phyloP scores from a whole-genome alignment of 2,329 filamentous ascomycete species.

The Tolypocladium guangdongense region DNA sequence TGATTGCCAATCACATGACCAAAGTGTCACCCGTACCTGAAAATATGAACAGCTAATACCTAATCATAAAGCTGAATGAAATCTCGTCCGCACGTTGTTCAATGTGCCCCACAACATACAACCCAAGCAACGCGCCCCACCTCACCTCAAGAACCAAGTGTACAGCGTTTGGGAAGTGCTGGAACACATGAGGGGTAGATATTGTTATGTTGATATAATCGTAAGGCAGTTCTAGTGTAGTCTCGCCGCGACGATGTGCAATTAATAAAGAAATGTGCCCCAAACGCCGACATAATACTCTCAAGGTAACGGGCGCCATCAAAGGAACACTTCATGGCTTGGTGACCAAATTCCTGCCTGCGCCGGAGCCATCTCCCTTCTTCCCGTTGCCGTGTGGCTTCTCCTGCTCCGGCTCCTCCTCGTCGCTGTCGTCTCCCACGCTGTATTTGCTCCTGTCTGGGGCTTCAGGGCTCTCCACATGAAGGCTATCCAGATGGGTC shows the following conservation, averaged over 20 bases:
- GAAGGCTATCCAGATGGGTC: constrained; percentile 52
- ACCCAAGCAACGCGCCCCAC: no score
- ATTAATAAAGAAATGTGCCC: not conserved
- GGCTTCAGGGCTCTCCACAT: constrained; percentile 33
- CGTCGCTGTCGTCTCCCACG: constrained; percentile 46
- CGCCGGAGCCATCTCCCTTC: not conserved
- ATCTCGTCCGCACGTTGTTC: no score
- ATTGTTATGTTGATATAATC: not conserved
- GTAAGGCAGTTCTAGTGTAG: not conserved
- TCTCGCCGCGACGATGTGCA: not conserved
- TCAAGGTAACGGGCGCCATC: not conserved
- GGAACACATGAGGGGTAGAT: not conserved
- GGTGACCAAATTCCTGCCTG: not conserved
- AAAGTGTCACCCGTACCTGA: no score
- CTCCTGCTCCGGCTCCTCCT: constrained; percentile 20
- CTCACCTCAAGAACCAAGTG: not conserved
- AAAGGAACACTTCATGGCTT: not conserved
- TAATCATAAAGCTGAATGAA: no score
- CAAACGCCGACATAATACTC: not conserved
- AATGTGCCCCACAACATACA: no score
- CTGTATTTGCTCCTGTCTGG: constrained; percentile 39
- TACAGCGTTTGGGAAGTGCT: not conserved
- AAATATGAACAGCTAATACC: no score
- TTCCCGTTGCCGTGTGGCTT: constrained; percentile 2
- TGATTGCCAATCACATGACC: no score